phyloP scores from a whole-genome alignment of 2,329 filamentous ascomycete species.

The Claviceps sp. region DNA sequence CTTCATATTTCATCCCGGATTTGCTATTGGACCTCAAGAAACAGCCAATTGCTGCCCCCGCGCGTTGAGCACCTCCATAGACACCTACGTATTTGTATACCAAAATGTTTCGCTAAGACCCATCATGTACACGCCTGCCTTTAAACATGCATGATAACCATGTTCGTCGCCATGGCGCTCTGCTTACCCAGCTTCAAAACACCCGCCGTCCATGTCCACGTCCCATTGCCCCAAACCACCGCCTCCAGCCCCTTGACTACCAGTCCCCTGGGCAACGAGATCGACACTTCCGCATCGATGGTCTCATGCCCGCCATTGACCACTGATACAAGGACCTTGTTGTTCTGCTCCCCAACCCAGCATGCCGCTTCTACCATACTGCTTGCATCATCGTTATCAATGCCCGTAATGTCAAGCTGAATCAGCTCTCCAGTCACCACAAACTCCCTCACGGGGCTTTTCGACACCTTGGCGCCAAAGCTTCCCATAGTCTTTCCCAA shows the following conservation, averaged over 20 bases:
- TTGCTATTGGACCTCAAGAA: no score
- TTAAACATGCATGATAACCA: slow-evolving; percentile 7
- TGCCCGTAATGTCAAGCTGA: not conserved
- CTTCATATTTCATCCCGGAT: no score
- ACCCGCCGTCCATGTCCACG: slow-evolving; percentile 7
- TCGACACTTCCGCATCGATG: slow-evolving; percentile 4
- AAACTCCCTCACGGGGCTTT: slow-evolving; percentile 24
- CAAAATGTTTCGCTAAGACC: not conserved
- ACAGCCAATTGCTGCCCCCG: not conserved
- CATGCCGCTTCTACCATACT: slow-evolving; percentile 12
- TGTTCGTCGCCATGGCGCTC: slow-evolving; percentile 14
- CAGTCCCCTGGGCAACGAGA: slow-evolving; percentile 8
- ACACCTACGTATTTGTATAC: not conserved
- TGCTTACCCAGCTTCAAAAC: slow-evolving; percentile 4
- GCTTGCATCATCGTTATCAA: not conserved
- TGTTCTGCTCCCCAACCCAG: slow-evolving; percentile 8
- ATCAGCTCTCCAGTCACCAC: slow-evolving; percentile 20
- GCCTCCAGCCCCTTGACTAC: slow-evolving; percentile 3
- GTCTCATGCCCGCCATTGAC: slow-evolving; percentile 13
- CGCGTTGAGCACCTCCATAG: not conserved
- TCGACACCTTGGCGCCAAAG: slow-evolving; percentile 25
- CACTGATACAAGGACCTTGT: slow-evolving; percentile 10
- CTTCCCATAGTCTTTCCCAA: slow-evolving; percentile 25
- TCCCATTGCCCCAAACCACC: slow-evolving; percentile 11
- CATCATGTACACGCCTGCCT: not conserved